Evolutionary conservation across 2,329 filamentous ascomycete species (phyloP).

Genomic region (Trichothecium roseum): DNA sequence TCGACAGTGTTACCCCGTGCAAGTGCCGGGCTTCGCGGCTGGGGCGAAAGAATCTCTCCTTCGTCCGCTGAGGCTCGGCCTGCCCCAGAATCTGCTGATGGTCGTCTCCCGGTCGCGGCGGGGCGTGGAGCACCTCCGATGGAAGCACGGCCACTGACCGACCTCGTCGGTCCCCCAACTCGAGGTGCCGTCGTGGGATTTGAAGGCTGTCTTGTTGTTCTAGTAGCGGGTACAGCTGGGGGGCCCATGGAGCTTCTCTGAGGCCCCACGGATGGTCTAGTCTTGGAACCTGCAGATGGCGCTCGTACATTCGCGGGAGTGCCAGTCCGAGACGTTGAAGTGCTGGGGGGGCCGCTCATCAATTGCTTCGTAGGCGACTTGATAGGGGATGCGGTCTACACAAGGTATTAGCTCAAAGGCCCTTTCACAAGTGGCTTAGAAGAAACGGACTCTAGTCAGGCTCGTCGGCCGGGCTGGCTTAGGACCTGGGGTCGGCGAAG

Average conservation of each 20-base stretch:
- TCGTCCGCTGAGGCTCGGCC: slow-evolving; percentile 39
- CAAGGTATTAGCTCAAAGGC: neutral
- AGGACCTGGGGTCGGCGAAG: slow-evolving; percentile 61
- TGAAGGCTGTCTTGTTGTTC: slow-evolving; percentile 32
- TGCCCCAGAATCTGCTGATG: slow-evolving; percentile 36
- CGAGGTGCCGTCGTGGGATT: slow-evolving; percentile 24
- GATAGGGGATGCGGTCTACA: slow-evolving; percentile 37
- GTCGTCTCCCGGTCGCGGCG: slow-evolving; percentile 27
- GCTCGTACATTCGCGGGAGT: slow-evolving; percentile 50
- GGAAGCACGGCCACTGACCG: slow-evolving; percentile 30
- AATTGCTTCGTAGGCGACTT: slow-evolving; percentile 74
- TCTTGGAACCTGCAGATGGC: slow-evolving; percentile 33
- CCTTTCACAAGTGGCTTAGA: neutral
- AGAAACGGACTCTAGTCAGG: slow-evolving; percentile 40
- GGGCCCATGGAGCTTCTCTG: slow-evolving; percentile 59
- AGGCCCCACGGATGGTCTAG: slow-evolving; percentile 44
- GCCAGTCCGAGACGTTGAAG: slow-evolving; percentile 50
- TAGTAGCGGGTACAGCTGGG: slow-evolving; percentile 38
- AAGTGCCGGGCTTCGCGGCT: slow-evolving; percentile 38
- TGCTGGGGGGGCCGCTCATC: slow-evolving; percentile 39
- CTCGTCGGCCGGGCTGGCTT: slow-evolving; percentile 45
- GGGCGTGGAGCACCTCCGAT: slow-evolving; percentile 24
- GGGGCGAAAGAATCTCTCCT: slow-evolving; percentile 37
- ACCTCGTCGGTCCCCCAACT: slow-evolving; percentile 20
- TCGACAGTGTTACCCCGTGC: slow-evolving; percentile 42